phyloP scores from a whole-genome alignment of 1,139 yeast species.

The Geotrichum phurueaensis region DNA sequence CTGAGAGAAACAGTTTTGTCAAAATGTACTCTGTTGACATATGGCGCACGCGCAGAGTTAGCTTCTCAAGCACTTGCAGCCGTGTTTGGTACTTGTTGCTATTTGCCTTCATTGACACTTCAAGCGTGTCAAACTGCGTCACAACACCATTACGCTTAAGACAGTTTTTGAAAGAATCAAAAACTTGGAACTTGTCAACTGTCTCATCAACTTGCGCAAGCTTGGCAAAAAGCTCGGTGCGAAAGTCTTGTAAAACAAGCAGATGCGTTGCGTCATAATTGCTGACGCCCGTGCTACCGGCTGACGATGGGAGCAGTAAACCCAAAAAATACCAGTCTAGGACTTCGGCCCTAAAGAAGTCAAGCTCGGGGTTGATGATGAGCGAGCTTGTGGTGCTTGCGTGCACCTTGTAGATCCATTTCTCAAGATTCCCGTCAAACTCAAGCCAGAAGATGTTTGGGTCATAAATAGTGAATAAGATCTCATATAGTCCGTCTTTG shows the following conservation, averaged over 20 bases:
- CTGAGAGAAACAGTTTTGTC: background rate
- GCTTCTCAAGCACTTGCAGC: background rate
- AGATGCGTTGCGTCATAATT: background rate
- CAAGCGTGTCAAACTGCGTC: background rate
- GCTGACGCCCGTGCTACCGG: background rate
- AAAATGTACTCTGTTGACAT: background rate
- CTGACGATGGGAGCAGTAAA: background rate
- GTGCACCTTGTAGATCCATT: background rate
- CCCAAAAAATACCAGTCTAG: background rate
- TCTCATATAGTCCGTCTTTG: background rate
- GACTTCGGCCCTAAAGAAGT: constrained; percentile 1
- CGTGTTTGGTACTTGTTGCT: background rate
- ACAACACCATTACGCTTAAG: background rate
- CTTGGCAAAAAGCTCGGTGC: background rate
- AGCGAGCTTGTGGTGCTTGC: background rate
- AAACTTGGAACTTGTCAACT: constrained; percentile 2
- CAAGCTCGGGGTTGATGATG: background rate
- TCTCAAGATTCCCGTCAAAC: background rate
- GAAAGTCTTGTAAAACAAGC: constrained; percentile 1
- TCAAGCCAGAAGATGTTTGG: background rate
- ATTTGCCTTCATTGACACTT: background rate
- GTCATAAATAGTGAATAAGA: background rate
- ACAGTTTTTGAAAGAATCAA: background rate
- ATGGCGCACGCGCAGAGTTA: background rate
- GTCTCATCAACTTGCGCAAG: background rate